Evolutionary conservation across 768 basidiomycete genomes (phyloP), one percentile per base, ranked within the genome.

Genomic region (Leccinum longicurvipes): DNA sequence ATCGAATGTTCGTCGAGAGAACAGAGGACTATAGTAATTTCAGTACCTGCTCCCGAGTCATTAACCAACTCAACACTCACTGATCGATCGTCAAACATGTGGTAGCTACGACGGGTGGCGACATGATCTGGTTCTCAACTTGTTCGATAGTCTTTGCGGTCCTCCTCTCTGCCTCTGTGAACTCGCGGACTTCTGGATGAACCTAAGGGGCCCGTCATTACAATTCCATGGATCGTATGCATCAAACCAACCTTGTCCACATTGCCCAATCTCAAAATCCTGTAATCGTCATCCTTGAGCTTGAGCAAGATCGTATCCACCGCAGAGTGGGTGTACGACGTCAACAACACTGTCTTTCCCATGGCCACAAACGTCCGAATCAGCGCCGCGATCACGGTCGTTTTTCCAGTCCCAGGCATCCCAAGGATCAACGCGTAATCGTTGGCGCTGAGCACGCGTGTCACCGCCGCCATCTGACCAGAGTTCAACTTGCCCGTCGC

Each of bases 401-500:
- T 97, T 74, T 99, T 99, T 8, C 97, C 96, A 4, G 96, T 98
- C 1, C 97, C 97, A 8, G 97, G 97, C 97, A 98, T 98, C 15
- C 97, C 97, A 7, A 98, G 77, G 25, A 99, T 82, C 54, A 98
- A 74, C 1, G 95, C 88, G 67, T 98, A 99, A 69, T 99, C 94
- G 55, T 82, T 76, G 2, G 97, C 93, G 6, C 78, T 74, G 24
- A 98, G 68, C 3, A 88, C 91, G 63, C 85, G 89, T 21, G 73
- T 70, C 69, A 96, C 79, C 2, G 95, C 96, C 7, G 68, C 62
- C 63, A 74, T 60, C 73, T 99, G 97, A 53, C 84, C 85, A 1
- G 70, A 60, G 63, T 98, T 98, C 17, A 98, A 74, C 41, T 73
- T 61, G 8, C 68, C 57, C 5, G 76, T 73, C 23, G 67, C 50